Base-by-base conservation (phyloP, 148 eudicot genomes). In the Rhododendron henanense region DNA sequence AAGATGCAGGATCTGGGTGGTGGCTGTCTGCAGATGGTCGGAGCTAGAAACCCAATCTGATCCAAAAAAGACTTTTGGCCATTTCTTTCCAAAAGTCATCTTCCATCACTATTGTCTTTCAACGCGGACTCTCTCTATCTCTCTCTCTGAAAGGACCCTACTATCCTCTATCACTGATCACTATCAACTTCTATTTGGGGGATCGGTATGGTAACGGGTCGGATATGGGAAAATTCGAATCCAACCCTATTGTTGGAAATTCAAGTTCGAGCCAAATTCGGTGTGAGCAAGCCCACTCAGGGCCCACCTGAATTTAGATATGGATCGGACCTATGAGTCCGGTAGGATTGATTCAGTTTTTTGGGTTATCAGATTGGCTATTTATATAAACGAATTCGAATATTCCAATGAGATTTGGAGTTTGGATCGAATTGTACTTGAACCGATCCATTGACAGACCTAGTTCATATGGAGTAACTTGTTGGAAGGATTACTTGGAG, bases 51-150 rank as follows among this genome's bases (percentile, higher is more conserved):
- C 16, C 79, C 35, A 39, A 13, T 28, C 23, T 51, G 37, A 50
- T 51, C 76, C 76, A 31, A 31, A 71, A 10, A 14, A 31, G 76
- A 71, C 76, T 71, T 31, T 71, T 31, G 14, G 14, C 41, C 39
- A 25, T 69, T 79, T 50, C 82, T 50, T 79, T 79, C 55, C 37
- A 79, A 25, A 50, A 79, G 82, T 79, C 82, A 15, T 79, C 82
- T 79, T 79, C 82, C 53, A 25, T 79, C 39, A 10, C 82, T 50
- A 48, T 50, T 48, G 31, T 61, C 5, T 33, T 79, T 18, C 51
- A 53, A 45, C 82, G 16, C 45, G 8, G 45, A 41, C 45, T 2
- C 14, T 1, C 6, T 33, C 35, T 33, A 1, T 21, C 67, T 59
- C 33, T n/a, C 73, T n/a, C 73, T 25, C 33, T 65, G 31, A 65